phyloP scores from a whole-genome alignment of 2,329 filamentous ascomycete species.

The Spiromastix sp. region DNA sequence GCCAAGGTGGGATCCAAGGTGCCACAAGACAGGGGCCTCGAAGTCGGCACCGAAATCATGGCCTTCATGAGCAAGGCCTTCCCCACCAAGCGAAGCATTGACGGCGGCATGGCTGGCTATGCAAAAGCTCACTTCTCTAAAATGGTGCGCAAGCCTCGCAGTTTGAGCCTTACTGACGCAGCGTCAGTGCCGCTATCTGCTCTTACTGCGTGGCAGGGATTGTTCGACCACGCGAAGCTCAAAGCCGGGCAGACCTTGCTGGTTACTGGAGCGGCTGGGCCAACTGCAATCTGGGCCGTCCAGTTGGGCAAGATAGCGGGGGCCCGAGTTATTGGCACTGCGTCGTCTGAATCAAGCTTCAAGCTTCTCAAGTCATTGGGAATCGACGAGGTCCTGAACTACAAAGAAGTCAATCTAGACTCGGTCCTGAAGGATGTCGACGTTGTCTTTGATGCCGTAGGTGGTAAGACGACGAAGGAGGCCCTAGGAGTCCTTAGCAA shows the following conservation, averaged over 20 bases:
- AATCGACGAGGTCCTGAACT: slow-evolving; percentile 27
- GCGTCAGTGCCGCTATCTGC: slow-evolving; percentile 29
- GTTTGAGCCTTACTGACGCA: slow-evolving; percentile 22
- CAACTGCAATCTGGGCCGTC: slow-evolving; percentile 30
- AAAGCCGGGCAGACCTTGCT: slow-evolving; percentile 22
- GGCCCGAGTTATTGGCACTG: slow-evolving; percentile 22
- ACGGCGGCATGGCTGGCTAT: slow-evolving; percentile 1
- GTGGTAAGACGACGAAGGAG: slow-evolving; percentile 24
- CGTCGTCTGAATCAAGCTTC: neutral
- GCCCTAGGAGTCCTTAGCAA: slow-evolving; percentile 25
- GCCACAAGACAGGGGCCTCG: neutral
- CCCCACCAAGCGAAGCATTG: neutral
- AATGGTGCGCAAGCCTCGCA: neutral
- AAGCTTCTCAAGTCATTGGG: slow-evolving; percentile 16
- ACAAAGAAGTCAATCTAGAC: slow-evolving; percentile 20
- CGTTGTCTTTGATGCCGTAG: slow-evolving; percentile 31
- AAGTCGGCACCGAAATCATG: slow-evolving; percentile 1
- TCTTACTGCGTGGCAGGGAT: slow-evolving; percentile 31
- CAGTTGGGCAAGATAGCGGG: slow-evolving; percentile 29
- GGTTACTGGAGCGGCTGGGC: slow-evolving; percentile 29
- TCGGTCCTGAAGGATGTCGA: slow-evolving; percentile 21
- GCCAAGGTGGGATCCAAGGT: neutral
- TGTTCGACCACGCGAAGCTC: slow-evolving; percentile 24
- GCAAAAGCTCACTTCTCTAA: neutral
- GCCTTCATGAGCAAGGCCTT: slow-evolving; percentile 2